phyloP scores from a whole-genome alignment of 129 eudicot genomes.

The Chrysanthemum makinoi region DNA sequence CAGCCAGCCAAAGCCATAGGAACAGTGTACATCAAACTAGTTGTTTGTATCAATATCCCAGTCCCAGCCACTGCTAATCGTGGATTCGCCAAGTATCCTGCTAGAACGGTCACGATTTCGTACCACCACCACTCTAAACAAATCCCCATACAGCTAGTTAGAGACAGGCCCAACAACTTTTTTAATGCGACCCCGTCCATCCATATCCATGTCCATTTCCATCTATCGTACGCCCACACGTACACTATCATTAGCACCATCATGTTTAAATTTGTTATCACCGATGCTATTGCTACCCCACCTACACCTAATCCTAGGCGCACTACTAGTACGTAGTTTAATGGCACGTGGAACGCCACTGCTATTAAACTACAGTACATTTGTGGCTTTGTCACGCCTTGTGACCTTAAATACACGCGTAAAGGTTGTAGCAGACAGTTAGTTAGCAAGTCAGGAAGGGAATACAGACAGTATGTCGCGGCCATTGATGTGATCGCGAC shows the following conservation, averaged over 20 bases:
- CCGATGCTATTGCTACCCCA: conserved; percentile 92
- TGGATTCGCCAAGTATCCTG: conserved; percentile 79
- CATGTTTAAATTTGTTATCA: conserved; percentile 73
- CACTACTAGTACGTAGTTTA: conserved; percentile 57
- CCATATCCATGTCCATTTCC: conserved; percentile 79
- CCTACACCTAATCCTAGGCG: conserved; percentile 53
- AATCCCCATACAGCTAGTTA: conserved; percentile 80
- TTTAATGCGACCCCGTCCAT: conserved; percentile 42
- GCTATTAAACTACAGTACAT: conserved; percentile 79
- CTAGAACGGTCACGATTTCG: conserved; percentile 86
- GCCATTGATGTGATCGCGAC: conserved; percentile 67
- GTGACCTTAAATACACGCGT: conserved; percentile 83
- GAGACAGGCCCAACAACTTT: conserved; percentile 51
- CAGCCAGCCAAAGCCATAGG: conserved; percentile 98
- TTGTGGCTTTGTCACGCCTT: conserved; percentile 73
- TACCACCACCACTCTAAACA: conserved; percentile 99
- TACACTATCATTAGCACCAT: conserved; percentile 66
- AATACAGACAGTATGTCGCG: conserved; percentile 62
- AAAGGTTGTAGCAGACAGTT: conserved; percentile 78
- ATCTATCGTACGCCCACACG: conserved; percentile 56
- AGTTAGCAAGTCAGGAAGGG: conserved; percentile 73
- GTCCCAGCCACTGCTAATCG: conserved; percentile 83
- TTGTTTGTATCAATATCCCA: conserved; percentile 82
- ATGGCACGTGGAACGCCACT: conserved; percentile 73
- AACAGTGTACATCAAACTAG: conserved; percentile 89